Percentiles rank a stretch among this genome's conserved stretches.
Evolutionary conservation across 2,329 filamentous ascomycete species (phyloP).

Genomic region (Monosporascus sp.): DNA sequence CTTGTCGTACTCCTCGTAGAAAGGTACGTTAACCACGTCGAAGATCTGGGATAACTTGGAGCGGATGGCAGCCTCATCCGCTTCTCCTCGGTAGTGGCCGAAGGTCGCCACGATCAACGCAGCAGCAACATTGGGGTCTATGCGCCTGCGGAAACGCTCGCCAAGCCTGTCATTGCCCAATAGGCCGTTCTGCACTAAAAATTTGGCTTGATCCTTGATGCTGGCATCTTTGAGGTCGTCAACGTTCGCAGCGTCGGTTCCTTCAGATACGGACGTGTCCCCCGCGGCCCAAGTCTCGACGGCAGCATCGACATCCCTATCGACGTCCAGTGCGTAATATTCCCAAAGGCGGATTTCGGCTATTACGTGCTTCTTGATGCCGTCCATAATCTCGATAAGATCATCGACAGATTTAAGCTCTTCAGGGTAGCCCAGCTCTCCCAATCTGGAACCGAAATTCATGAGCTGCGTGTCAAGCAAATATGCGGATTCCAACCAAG

Average conservation of each 20-base stretch:
- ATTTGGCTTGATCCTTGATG: slow-evolving; percentile 50
- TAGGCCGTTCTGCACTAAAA: slow-evolving; percentile 65
- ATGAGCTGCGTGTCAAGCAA: slow-evolving; percentile 58
- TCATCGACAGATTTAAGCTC: slow-evolving; percentile 67
- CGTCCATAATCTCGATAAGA: slow-evolving; percentile 74
- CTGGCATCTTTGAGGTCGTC: slow-evolving; percentile 41
- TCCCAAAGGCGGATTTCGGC: slow-evolving; percentile 81
- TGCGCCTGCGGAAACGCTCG: slow-evolving; percentile 66
- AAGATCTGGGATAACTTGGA: slow-evolving; percentile 59
- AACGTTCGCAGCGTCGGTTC: slow-evolving; percentile 32
- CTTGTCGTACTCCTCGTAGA: slow-evolving; percentile 87
- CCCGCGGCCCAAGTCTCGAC: slow-evolving; percentile 67
- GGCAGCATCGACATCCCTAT: slow-evolving; percentile 62
- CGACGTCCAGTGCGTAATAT: slow-evolving; percentile 80
- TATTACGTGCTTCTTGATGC: slow-evolving; percentile 75
- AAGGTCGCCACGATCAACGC: slow-evolving; percentile 60
- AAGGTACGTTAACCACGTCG: slow-evolving; percentile 78
- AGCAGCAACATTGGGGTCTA: slow-evolving; percentile 66
- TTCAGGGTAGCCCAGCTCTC: slow-evolving; percentile 67
- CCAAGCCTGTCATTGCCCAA: slow-evolving; percentile 68
- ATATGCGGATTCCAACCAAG: slow-evolving; percentile 63
- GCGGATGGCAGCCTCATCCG: slow-evolving; percentile 46
- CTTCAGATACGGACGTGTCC: slow-evolving; percentile 48
- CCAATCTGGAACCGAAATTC: slow-evolving; percentile 71
- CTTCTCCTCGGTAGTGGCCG: slow-evolving; percentile 59